Base-by-base conservation (phyloP, 768 basidiomycete species). In the Gyrodon lividus region DNA sequence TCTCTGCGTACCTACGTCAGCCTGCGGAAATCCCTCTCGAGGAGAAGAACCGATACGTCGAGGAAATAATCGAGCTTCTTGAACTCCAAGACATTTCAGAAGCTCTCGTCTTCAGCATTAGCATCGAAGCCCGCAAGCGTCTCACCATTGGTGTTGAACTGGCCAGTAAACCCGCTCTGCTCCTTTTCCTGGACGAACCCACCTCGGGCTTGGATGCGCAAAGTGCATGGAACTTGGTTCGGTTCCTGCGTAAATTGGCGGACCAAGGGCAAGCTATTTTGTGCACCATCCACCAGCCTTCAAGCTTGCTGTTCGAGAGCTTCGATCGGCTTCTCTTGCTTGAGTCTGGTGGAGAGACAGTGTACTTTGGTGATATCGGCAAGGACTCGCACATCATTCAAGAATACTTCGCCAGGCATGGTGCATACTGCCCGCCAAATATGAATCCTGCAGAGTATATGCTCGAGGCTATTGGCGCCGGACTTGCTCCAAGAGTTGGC, bases 281-380 rank as follows among this genome's bases (percentile, higher is more conserved):
- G 13, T 93, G 91, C 70, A 95, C 89, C 4, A 92, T 94, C 58
- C 91, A 92, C 56, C 92, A 93, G 57, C 92, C 92, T 3, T 91
- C 89, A 3, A 83, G 89, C 3, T 76, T 92, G 17, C 73, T 96
- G 2, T 95, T 96, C 70, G 87, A 92, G 67, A 84, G 84, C 60
- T 95, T 97, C 59, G 93, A 87, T 58, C 78, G 83, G 34, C 70
- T 87, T 40, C 66, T 89, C 23, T 72, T 87, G 9, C 72, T 87
- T 14, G 84, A 92, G 60, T 74, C 76, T 14, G 93, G 93, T 2
- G 93, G 93, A 6, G 84, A 90, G 66, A 93, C 92, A 0, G 89
- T 94, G n/a, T 96, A 95, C 76, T 95, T 91, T 62, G 93, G 92
- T 38, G 87, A 89, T 54, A 90, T 95, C 44, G 93, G 92, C 40